Evolutionary conservation across 768 basidiomycete species (phyloP).

Genomic region (Mycena sanguinolenta): DNA sequence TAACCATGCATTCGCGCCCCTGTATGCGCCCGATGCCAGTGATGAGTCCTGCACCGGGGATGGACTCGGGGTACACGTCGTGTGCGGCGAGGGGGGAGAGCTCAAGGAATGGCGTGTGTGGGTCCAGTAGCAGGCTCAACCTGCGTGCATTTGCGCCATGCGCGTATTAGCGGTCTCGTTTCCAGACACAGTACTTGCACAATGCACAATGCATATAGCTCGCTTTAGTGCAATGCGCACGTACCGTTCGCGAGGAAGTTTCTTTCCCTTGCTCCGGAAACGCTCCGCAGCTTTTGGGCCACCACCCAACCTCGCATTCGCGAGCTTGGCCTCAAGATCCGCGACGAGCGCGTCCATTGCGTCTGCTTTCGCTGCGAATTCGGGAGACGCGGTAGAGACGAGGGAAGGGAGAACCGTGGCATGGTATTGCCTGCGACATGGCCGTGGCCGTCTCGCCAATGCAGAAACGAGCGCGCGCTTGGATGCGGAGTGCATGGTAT

Average conservation of each 20-base stretch:
- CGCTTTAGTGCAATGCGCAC: too few species aligned
- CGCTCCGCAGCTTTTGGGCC: constrained; percentile 80
- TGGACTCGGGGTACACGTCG: constrained; percentile 83
- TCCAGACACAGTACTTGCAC: neutral
- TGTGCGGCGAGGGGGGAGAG: constrained; percentile 89
- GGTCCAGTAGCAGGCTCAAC: constrained; percentile 81
- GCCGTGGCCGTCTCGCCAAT: constrained; percentile 6
- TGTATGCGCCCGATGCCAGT: constrained; percentile 87
- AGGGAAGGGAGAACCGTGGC: constrained; percentile 80
- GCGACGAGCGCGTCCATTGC: constrained; percentile 80
- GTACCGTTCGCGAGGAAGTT: constrained; percentile 86
- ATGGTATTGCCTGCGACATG: constrained; percentile 66
- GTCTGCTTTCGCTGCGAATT: constrained; percentile 75
- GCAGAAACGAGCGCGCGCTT: constrained; percentile 4
- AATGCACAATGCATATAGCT: too few species aligned
- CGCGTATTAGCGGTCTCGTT: too few species aligned
- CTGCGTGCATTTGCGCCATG: constrained; percentile 52
- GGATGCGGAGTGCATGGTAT: constrained; percentile 9
- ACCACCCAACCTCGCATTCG: constrained; percentile 76
- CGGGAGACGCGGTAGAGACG: constrained; percentile 76
- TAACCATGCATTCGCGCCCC: constrained; percentile 87
- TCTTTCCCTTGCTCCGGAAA: constrained; percentile 85
- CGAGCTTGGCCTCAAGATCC: constrained; percentile 72
- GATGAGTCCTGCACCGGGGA: constrained; percentile 92
- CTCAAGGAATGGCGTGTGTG: constrained; percentile 91